A percentile compares a stretch with the other conserved stretches of the same genome.
Conservation (phyloP, 192 early-diverging fungal species). For the Linnemannia elongata region DNA sequence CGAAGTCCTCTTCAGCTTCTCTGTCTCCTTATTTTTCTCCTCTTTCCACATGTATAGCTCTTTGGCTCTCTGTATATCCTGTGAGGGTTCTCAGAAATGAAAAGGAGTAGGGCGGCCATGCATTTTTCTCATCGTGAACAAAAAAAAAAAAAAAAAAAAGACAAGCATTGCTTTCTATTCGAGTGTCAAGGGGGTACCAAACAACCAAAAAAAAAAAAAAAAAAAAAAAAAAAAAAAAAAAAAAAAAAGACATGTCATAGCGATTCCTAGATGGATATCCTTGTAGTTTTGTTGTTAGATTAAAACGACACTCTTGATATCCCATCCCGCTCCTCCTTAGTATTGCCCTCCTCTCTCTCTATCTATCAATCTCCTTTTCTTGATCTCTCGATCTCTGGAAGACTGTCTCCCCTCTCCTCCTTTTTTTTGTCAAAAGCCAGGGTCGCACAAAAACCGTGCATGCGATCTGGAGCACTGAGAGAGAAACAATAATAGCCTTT, state of each 20-base stretch:
- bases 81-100: background rate
- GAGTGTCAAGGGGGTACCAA: background rate
- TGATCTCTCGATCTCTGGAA: too few relatives aligned
- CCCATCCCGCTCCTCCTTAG: background rate
- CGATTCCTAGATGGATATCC: background rate
- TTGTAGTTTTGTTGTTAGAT: background rate
- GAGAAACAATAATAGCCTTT: background rate
- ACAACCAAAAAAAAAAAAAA: background rate
- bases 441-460: background rate
- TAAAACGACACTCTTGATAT: background rate
- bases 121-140: background rate
- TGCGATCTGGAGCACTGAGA: background rate
- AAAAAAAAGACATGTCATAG: background rate
- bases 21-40: background rate
- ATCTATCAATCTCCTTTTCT: background rate
- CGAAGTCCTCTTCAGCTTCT: background rate
- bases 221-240: background rate
- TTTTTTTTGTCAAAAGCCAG: background rate
- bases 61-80: background rate
- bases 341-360: background rate
- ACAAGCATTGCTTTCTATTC: background rate
- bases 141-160: background rate
- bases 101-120: background rate
- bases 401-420: background rate
- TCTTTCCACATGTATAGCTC: background rate